Percentiles rank a stretch among this genome's conserved stretches.
These are phyloP conservation scores for Simmondsia chinensis DNA, from an alignment of 148 eudicot species.

Conservation along the genomic window DNA sequence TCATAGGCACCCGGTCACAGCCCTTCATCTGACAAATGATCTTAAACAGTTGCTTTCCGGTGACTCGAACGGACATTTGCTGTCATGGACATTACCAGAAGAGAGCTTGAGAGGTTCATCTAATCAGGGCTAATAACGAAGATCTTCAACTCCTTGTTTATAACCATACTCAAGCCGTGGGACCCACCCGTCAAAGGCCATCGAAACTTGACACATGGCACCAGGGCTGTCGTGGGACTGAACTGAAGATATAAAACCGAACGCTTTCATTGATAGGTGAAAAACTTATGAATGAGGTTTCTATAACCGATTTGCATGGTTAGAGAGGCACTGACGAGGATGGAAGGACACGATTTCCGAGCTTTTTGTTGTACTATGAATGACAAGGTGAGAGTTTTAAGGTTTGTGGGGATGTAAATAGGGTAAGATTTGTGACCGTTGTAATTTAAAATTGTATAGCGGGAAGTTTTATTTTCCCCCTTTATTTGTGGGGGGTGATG, in stretches of 20 bases:
- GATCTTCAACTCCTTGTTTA: neutral
- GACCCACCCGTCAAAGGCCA: constrained; percentile 10
- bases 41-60: constrained; percentile 83
- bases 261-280: too few relatives aligned
- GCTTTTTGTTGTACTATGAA: neutral
- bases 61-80: constrained; percentile 70
- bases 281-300: neutral
- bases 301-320: neutral
- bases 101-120: constrained; percentile 56
- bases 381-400: too few relatives aligned
- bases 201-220: constrained; percentile 19
- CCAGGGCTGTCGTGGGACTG: constrained; percentile 34
- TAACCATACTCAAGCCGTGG: constrained; percentile 5
- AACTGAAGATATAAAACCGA: too few relatives aligned
- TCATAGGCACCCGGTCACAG: constrained; percentile 84
- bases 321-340: neutral
- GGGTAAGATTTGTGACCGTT: constrained; percentile 8
- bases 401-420: too few relatives aligned
- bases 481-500: neutral
- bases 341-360: constrained; percentile 3
- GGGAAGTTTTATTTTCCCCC: neutral
- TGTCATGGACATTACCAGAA: constrained; percentile 91
- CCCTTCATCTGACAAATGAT: constrained; percentile 66
- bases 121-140: constrained; percentile 35
- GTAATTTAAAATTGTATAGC: constrained; percentile 22